These are phyloP conservation scores for Funneliformis geosporum DNA, from an alignment of 192 early-diverging fungal species.

Conservation along the genomic window DNA sequence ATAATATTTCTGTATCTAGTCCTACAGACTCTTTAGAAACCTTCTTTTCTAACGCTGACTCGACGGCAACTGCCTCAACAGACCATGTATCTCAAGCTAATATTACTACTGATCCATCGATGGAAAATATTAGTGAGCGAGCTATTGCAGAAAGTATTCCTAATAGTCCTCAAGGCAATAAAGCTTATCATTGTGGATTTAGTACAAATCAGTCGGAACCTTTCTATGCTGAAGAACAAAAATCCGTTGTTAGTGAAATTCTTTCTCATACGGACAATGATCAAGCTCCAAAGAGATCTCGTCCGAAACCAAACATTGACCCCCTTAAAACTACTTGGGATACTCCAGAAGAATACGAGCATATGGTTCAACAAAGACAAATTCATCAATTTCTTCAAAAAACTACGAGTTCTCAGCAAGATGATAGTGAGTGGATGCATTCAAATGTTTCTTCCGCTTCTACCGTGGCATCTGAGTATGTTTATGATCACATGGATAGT, in stretches of 20 bases:
- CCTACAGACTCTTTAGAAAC: conserved; percentile 16
- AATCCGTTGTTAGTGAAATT: conserved; percentile 9
- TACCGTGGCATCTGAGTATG: conserved; percentile 7
- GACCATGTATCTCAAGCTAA: neutral
- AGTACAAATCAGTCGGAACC: neutral
- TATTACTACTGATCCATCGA: neutral
- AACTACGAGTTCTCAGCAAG: neutral
- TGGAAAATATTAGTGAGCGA: conserved; percentile 7
- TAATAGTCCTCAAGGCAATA: neutral
- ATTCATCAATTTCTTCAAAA: conserved; percentile 20
- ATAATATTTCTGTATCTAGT: neutral
- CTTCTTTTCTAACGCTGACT: conserved; percentile 5
- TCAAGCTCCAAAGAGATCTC: conserved; percentile 27
- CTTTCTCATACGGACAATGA: conserved; percentile 9
- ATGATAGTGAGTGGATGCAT: conserved; percentile 17
- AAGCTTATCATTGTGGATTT: neutral
- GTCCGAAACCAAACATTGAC: conserved; percentile 28
- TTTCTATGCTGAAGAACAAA: conserved; percentile 17
- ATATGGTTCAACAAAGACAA: conserved; percentile 26
- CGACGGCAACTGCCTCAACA: neutral
- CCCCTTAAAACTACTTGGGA: conserved; percentile 23
- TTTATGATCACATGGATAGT: conserved; percentile 19
- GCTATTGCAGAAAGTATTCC: neutral
- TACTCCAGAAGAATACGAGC: conserved; percentile 28
- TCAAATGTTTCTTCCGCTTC: conserved; percentile 11